Evolutionary conservation across 306 rosid species (phyloP), one percentile per base, ranked within the genome.

Genomic region (Begonia masoniana): DNA sequence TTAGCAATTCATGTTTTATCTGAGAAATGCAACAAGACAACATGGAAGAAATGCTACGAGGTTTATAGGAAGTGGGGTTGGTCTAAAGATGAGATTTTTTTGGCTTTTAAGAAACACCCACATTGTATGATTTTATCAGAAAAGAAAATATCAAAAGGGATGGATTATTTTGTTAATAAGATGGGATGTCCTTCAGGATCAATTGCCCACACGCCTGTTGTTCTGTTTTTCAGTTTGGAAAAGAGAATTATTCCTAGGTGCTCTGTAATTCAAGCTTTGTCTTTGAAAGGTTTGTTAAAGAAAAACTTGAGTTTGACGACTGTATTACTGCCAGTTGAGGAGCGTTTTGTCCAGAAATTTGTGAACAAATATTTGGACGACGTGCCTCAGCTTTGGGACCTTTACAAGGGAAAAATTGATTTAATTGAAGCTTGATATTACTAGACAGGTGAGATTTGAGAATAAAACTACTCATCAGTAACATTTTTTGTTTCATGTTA

Each of bases 11-110:
- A 56, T 7, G 50, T 42, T 1, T 12, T 61, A 1, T 36, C 59
- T 13, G 36, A 47, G 15, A 45, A 61, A 14, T 31, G 41, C 8
- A 46, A 36, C 39, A 53, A 54, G 21, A 35, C 52, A 19, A 46
- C n/a, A 3, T 62, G 63, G 67, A 58, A 16, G 1, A 10, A n/a
- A 43, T 41, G 21, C 24, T 53, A 16, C 13, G 62, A 66, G 50
- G 64, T 64, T 31, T 65, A 66, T 14, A 51, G 31, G 46, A 54
- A 51, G 26, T 69, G 60, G 58, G 69, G 70, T 45, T 74, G 79
- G 76, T 54, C 76, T 0, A 49, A 65, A 15, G 16, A 61, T 11
- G 69, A 45, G 14, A 60, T 56, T 14, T 11, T 62, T 1, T 7
- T 19, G 10, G 67, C 70, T 1, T 74, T 69, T 43, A 54, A 9